A percentile compares a stretch with the other conserved stretches of the same genome.
Conservation (phyloP, 768 basidiomycete genomes). For the Russula olivacea region DNA sequence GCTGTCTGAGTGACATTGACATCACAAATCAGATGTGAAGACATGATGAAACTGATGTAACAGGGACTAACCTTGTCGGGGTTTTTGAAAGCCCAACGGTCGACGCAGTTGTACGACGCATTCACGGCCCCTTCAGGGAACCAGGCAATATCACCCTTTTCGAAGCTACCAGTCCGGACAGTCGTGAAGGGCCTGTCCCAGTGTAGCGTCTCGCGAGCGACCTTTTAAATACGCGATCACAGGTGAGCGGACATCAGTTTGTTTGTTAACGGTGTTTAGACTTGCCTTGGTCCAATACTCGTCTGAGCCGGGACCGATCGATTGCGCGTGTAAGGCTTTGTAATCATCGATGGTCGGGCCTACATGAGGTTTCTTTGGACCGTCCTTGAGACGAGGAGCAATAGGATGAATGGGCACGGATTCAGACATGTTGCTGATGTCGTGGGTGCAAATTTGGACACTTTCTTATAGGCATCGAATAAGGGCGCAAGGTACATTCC, state of each 20-base stretch:
- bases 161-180: constrained; percentile 77
- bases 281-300: constrained; percentile 82
- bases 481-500: constrained; percentile 8
- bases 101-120: constrained; percentile 96
- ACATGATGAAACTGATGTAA: not conserved
- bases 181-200: constrained; percentile 90
- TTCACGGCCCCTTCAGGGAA: constrained; percentile 94
- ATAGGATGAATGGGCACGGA: constrained; percentile 55
- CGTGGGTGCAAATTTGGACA: not conserved
- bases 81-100: constrained; percentile 88
- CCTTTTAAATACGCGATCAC: constrained; percentile 33
- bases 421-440: constrained; percentile 27
- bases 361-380: constrained; percentile 65
- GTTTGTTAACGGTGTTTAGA: not conserved
- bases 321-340: constrained; percentile 54
- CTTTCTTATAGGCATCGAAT: constrained; percentile 8
- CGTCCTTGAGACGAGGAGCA: constrained; percentile 64
- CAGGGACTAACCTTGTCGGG: constrained; percentile 62
- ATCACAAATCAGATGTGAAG: not conserved
- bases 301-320: constrained; percentile 72
- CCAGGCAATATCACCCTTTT: constrained; percentile 86
- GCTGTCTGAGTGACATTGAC: constrained; percentile 51
- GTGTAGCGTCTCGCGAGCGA: constrained; percentile 68
- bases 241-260: not conserved
- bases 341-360: constrained; percentile 79